Conservation (phyloP, 352 stramenopile species). For the Globisporangium echinulatum region DNA sequence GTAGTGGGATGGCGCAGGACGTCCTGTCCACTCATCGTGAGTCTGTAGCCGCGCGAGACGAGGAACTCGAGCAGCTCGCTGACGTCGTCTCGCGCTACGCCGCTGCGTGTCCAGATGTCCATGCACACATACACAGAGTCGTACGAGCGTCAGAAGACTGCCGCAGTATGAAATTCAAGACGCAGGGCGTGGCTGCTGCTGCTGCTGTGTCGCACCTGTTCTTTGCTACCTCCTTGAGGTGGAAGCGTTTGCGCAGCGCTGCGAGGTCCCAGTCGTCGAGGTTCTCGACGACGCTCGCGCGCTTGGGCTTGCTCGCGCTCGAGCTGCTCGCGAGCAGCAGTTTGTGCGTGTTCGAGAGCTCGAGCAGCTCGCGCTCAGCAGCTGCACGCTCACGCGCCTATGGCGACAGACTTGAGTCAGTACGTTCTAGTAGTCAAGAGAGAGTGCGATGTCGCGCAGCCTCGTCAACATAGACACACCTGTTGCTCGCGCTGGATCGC, state of each 20-base stretch:
- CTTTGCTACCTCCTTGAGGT: constrained; percentile 30
- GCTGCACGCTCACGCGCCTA: constrained; percentile 24
- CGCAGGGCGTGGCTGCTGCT: background rate
- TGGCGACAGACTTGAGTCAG: background rate
- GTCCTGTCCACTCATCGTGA: background rate
- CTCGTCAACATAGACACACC: constrained; percentile 8
- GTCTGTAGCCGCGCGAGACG: constrained; percentile 1
- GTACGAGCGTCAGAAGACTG: no score
- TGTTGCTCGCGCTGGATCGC: constrained; percentile 39
- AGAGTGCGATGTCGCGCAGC: background rate
- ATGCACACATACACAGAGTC: background rate
- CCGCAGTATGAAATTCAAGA: background rate
- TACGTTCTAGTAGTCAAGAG: no score
- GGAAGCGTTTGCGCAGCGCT: constrained; percentile 45
- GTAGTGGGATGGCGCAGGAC: background rate
- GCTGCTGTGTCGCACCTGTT: constrained; percentile 19
- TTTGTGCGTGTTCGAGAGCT: constrained; percentile 32
- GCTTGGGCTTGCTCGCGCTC: constrained; percentile 7
- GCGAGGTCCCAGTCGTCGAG: constrained; percentile 50
- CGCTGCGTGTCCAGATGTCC: background rate
- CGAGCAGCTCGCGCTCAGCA: constrained; percentile 32
- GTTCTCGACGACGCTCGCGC: constrained; percentile 5
- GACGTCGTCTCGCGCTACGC: constrained; percentile 4
- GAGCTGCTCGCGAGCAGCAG: constrained; percentile 10
- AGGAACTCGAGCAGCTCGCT: constrained; percentile 5